Evolutionary conservation across 768 basidiomycete genomes (phyloP), one percentile per base, ranked within the genome.

Genomic region (Leccinum obscurum): DNA sequence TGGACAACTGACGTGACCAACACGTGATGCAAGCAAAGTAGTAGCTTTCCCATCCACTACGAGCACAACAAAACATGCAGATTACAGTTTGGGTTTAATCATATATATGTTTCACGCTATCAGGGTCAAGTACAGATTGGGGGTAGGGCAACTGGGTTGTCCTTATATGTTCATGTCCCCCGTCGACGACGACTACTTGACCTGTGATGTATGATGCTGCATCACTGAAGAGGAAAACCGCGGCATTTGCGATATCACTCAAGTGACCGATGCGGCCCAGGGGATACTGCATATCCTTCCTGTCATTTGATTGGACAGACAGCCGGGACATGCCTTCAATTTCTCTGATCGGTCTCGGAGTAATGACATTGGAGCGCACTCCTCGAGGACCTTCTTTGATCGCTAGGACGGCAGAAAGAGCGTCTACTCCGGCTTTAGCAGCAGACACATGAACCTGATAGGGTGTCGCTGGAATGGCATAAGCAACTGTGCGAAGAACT

Each of bases 381-480:
- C 96, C 96, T 66, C 86, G 83, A 4, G 95, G 96, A 1, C 95
- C 96, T 76, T 96, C 95, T 76, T 98, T 95, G 13, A 96, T 84
- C 2, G 95, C 94, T 28, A 98, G 76, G 3, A 92, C 94, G 2
- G 82, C 81, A 57, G 91, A 92, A 6, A 95, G 79, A 0, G 95
- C 93, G 70, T 99, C 95, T 37, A 98, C 85, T 17, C 83, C 96
- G 0, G 96, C 95, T 74, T 98, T 99, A 24, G 95, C 95, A 9
- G 95, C 92, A 13, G 92, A 93, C 13, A 96, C 93, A 68, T 98
- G 96, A 8, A 85, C 93, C 75, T 98, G 95, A 73, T 87, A 92
- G 0, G 92, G 90, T 8, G 86, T 86, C 11, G 80, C 92, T 91
- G 66, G 10, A 34, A 53, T 44, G 24, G 52, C 57, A 56, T 63